Percentiles rank a stretch among this genome's conserved stretches.
phyloP scores from a whole-genome alignment of 495 filamentous ascomycete species.

The Lindgomyces ingoldianus region DNA sequence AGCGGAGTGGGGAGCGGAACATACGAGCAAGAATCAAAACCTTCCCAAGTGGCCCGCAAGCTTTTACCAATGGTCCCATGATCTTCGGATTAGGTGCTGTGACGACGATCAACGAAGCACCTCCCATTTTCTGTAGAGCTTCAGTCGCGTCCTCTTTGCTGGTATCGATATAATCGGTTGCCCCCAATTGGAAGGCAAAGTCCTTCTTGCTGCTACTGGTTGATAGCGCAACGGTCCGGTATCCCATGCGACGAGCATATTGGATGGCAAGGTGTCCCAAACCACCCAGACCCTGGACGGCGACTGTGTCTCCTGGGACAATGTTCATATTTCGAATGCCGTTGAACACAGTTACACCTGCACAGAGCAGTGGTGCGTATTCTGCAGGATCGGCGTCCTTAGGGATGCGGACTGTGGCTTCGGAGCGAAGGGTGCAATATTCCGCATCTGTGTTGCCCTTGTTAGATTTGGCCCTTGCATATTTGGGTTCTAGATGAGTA shows the following conservation, averaged over 20 bases:
- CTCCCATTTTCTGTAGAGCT: constrained; percentile 59
- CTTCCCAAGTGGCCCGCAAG: constrained; percentile 59
- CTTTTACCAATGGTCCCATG: constrained; percentile 57
- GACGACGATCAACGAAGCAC: constrained; percentile 61
- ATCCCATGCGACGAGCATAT: constrained; percentile 66
- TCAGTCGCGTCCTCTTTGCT: constrained; percentile 54
- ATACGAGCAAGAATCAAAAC: constrained; percentile 58
- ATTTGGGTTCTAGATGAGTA: background rate
- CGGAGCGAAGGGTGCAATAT: constrained; percentile 62
- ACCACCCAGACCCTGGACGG: constrained; percentile 54
- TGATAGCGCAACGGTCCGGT: constrained; percentile 63
- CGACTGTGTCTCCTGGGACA: constrained; percentile 57
- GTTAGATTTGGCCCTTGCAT: background rate
- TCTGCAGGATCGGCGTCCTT: constrained; percentile 57
- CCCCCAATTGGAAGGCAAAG: constrained; percentile 63
- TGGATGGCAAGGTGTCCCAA: constrained; percentile 70
- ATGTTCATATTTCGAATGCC: constrained; percentile 63
- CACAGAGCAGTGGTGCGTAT: constrained; percentile 69
- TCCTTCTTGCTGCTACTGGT: constrained; percentile 58
- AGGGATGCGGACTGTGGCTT: constrained; percentile 65
- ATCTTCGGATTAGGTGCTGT: constrained; percentile 62
- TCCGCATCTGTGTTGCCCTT: constrained; percentile 52
- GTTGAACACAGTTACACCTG: constrained; percentile 74
- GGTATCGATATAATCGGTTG: constrained; percentile 66
- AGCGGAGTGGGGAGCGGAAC: no score